phyloP scores from a whole-genome alignment of 2,329 filamentous ascomycete species.

The Pyrenochaeta sp. region DNA sequence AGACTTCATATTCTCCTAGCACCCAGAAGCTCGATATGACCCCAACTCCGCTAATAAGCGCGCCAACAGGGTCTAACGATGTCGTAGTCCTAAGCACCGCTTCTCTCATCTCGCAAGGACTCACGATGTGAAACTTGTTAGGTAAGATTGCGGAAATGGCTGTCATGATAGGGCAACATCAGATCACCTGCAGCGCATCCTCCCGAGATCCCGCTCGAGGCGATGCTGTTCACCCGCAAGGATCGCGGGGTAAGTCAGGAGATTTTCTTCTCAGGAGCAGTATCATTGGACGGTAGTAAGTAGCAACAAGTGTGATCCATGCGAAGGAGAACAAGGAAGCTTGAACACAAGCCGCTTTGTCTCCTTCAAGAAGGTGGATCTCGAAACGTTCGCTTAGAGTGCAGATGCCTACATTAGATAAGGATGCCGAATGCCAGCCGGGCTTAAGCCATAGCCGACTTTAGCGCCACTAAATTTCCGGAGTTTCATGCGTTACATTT shows the following conservation, averaged over 20 bases:
- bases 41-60: too few species aligned
- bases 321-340: background rate
- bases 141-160: background rate
- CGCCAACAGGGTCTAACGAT: too few species aligned
- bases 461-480: background rate
- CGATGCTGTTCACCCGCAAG: background rate
- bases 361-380: slow-evolving; percentile 2
- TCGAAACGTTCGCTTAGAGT: background rate
- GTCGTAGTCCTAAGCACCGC: background rate
- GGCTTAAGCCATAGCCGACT: background rate
- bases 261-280: background rate
- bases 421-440: slow-evolving; percentile 6
- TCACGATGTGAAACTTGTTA: background rate
- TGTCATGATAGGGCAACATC: background rate
- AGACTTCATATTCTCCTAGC: too few species aligned
- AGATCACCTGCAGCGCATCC: background rate
- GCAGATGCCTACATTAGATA: slow-evolving; percentile 13
- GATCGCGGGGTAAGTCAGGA: background rate
- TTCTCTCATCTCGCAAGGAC: background rate
- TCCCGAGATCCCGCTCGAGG: background rate
- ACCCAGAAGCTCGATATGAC: too few species aligned
- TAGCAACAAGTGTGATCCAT: background rate
- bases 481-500: background rate
- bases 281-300: background rate
- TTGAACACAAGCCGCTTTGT: background rate